A percentile compares a stretch with the other conserved stretches of the same genome.
Evolutionary conservation across 148 eudicot genomes (phyloP).

Genomic region (Rhododendron williamsianum): DNA sequence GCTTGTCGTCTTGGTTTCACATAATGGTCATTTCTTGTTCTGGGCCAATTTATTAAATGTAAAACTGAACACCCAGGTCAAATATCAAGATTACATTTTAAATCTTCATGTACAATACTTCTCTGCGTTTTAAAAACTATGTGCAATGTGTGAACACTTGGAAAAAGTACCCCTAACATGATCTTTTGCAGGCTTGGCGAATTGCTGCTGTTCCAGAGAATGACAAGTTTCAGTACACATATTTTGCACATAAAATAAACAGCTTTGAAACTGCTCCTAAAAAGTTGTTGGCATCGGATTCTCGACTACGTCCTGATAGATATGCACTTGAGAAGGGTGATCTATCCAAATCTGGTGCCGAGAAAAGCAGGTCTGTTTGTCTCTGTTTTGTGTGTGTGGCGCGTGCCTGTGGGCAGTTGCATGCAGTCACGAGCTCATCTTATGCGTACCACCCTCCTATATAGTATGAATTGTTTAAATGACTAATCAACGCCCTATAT

Average conservation of each 20-base stretch:
- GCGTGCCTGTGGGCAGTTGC: background rate
- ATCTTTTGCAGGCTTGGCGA: conserved; percentile 55
- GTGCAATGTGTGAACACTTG: background rate
- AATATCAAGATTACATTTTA: background rate
- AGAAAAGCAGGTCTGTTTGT: conserved; percentile 49
- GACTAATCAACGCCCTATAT: background rate
- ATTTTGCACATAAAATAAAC: conserved; percentile 81
- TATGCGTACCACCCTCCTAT: background rate
- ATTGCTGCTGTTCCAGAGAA: conserved; percentile 60
- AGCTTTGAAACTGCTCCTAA: conserved; percentile 82
- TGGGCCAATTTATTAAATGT: background rate
- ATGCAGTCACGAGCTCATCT: background rate
- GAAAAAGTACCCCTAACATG: background rate
- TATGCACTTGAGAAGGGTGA: conserved; percentile 86
- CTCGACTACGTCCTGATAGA: conserved; percentile 85
- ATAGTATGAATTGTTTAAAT: background rate
- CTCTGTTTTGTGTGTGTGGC: background rate
- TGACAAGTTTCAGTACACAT: conserved; percentile 75
- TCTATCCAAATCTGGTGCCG: conserved; percentile 72
- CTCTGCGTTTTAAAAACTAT: background rate
- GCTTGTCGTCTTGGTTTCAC: background rate
- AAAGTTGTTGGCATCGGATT: conserved; percentile 74
- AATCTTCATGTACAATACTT: background rate
- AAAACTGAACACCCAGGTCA: background rate
- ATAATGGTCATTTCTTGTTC: background rate